phyloP scores from a whole-genome alignment of 2,329 filamentous ascomycete species.

The Rosellinia necatrix region DNA sequence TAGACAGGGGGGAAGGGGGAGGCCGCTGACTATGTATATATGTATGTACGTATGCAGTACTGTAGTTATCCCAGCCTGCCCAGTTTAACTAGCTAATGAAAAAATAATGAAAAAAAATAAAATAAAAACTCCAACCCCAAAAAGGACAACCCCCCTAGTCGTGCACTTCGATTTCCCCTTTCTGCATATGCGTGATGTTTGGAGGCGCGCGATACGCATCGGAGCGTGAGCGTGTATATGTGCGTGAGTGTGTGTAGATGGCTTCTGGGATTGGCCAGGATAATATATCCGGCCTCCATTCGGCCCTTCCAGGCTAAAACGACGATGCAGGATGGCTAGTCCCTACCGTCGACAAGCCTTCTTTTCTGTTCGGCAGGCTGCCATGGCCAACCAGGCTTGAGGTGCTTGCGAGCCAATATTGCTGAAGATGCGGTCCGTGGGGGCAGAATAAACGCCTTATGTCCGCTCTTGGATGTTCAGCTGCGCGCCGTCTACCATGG shows the following conservation, averaged over 20 bases:
- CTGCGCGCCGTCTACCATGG: constrained; percentile 5
- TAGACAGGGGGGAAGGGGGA: constrained; percentile 14
- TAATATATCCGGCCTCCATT: constrained; percentile 44
- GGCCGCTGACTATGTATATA: constrained; percentile 15
- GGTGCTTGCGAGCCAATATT: constrained; percentile 18
- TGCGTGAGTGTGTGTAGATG: constrained; percentile 36
- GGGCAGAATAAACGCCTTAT: constrained; percentile 27
- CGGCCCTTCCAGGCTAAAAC: constrained; percentile 52
- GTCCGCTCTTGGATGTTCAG: constrained; percentile 25
- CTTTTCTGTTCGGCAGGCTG: constrained; percentile 35
- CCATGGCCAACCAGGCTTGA: constrained; percentile 19
- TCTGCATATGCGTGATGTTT: constrained; percentile 17
- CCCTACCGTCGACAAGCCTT: constrained; percentile 31
- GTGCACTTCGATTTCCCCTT: not conserved
- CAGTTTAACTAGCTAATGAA: no score
- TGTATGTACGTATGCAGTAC: no score
- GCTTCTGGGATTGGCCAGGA: constrained; percentile 43
- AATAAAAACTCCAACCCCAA: no score
- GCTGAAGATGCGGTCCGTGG: constrained; percentile 21
- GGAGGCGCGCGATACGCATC: constrained; percentile 21
- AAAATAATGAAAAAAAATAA: no score
- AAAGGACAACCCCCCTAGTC: no score
- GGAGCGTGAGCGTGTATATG: no score
- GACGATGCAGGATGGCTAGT: constrained; percentile 36
- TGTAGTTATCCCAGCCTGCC: not conserved